These are phyloP conservation scores for Mycena crocata DNA, from an alignment of 768 basidiomycete species.

Conservation along the genomic window DNA sequence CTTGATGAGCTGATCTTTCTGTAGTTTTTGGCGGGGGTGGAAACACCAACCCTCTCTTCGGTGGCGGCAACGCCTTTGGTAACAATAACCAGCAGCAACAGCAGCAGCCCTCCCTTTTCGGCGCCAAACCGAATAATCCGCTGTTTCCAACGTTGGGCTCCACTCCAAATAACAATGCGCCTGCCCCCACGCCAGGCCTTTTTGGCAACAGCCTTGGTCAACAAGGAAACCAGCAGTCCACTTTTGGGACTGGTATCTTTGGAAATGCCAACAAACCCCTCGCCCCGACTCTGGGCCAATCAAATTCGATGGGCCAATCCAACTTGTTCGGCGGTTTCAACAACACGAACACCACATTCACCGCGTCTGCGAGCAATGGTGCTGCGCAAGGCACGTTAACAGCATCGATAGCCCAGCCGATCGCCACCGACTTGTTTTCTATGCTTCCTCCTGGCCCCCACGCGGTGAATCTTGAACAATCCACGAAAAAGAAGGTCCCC, in stretches of 20 bases:
- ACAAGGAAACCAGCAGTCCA: conserved; percentile 50
- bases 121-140: conserved; percentile 52
- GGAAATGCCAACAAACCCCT: conserved; percentile 55
- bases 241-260: conserved; percentile 64
- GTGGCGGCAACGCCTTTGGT: conserved; percentile 47
- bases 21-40: conserved; percentile 48
- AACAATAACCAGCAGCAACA: conserved; percentile 46
- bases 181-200: conserved; percentile 46
- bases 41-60: conserved; percentile 44
- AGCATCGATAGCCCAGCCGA: conserved; percentile 90
- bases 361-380: conserved; percentile 54
- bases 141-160: conserved; percentile 43
- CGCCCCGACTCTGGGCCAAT: conserved; percentile 58
- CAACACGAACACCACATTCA: conserved; percentile 52
- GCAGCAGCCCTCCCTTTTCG: conserved; percentile 50
- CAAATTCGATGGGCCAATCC: conserved; percentile 52
- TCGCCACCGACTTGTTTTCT: conserved; percentile 76
- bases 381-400: conserved; percentile 72
- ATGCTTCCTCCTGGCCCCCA: conserved; percentile 81
- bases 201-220: conserved; percentile 69
- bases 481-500: conserved; percentile 79
- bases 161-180: conserved; percentile 43
- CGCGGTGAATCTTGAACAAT: conserved; percentile 67
- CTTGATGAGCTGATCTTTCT: conserved; percentile 7
- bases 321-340: conserved; percentile 43